Percentiles rank a stretch among this genome's conserved stretches.
phyloP scores from a whole-genome alignment of 768 basidiomycete genomes.

The Pholiota conissans region DNA sequence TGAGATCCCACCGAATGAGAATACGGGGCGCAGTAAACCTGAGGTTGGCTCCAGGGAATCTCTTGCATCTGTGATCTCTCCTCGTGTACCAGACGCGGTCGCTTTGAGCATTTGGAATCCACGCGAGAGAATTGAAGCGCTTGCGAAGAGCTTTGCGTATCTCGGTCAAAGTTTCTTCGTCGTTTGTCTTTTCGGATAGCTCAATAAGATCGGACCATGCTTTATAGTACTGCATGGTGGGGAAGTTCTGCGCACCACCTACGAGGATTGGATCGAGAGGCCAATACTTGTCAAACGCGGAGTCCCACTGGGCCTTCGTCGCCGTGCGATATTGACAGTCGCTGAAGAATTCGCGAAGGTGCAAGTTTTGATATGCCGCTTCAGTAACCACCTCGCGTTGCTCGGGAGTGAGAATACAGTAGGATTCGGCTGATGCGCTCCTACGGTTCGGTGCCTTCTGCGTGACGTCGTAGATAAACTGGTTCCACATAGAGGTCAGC shows the following conservation, averaged over 20 bases:
- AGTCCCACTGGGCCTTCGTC: constrained; percentile 1
- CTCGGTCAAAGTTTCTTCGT: background rate
- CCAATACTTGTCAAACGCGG: constrained; percentile 3
- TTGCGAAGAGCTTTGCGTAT: background rate
- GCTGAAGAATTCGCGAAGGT: constrained; percentile 12
- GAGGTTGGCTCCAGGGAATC: background rate
- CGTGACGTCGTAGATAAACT: constrained; percentile 19
- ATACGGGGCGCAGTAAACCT: background rate
- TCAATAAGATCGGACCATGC: background rate
- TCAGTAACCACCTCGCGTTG: constrained; percentile 8
- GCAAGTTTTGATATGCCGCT: constrained; percentile 9
- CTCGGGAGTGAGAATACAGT: constrained; percentile 4
- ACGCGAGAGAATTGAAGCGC: background rate
- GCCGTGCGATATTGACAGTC: constrained; percentile 1
- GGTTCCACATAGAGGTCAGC: constrained; percentile 16
- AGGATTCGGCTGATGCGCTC: constrained; percentile 5
- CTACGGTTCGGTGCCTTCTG: constrained; percentile 12
- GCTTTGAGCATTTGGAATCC: constrained; percentile 8
- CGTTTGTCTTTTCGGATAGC: background rate
- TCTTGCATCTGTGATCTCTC: background rate
- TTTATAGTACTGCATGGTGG: background rate
- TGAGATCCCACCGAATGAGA: background rate
- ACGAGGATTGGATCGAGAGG: background rate
- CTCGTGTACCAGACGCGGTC: constrained; percentile 14
- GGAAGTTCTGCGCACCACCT: background rate